Evolutionary conservation across 495 filamentous ascomycete genomes (phyloP).

Genomic region (Aspergillus sparsus): DNA sequence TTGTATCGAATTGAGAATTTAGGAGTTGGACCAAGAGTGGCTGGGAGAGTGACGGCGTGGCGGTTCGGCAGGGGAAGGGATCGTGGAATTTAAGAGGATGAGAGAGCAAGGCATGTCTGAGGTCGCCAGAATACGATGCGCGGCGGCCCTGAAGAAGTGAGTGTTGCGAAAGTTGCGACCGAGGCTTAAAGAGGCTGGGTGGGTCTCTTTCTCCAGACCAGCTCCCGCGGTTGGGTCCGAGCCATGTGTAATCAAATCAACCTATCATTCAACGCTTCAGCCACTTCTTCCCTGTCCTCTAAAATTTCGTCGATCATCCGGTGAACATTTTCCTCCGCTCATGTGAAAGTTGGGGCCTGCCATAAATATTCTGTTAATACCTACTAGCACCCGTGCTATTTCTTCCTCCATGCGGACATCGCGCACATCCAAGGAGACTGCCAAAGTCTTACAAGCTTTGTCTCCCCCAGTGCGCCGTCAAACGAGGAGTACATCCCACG

Average conservation of each 20-base stretch:
- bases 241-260: constrained; percentile 21
- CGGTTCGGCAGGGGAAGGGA: constrained; percentile 7
- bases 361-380: neutral
- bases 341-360: constrained; percentile 27
- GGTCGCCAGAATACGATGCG: neutral
- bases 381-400: neutral
- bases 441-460: constrained; percentile 51
- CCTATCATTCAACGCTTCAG: neutral
- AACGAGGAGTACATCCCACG: constrained; percentile 40
- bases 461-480: constrained; percentile 43
- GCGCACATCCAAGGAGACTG: constrained; percentile 58
- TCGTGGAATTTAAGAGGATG: constrained; percentile 1
- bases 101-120: neutral
- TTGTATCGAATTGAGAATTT: neutral
- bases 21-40: constrained; percentile 10
- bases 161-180: constrained; percentile 3
- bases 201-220: constrained; percentile 21
- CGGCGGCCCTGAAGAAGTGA: constrained; percentile 4
- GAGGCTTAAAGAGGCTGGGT: constrained; percentile 21
- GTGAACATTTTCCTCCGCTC: constrained; percentile 7
- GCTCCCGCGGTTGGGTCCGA: constrained; percentile 20
- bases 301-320: constrained; percentile 21
- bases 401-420: constrained; percentile 59
- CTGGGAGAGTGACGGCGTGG: constrained; percentile 2
- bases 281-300: constrained; percentile 7